Conservation (phyloP, 2,329 filamentous ascomycete species). For the Beauveria sp. region DNA sequence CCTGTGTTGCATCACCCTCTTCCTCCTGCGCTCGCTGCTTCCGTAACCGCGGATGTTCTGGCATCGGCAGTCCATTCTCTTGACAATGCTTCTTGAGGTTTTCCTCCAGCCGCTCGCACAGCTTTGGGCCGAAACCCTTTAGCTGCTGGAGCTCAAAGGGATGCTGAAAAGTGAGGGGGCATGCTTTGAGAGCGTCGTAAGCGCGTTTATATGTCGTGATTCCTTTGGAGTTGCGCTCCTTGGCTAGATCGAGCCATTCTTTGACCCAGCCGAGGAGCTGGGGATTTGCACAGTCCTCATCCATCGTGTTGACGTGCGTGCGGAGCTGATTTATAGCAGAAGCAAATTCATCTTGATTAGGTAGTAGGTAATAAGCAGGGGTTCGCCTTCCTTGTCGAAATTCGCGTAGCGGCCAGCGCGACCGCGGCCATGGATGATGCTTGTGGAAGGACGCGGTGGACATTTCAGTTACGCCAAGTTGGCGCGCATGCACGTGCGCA, state of each 20-base stretch:
- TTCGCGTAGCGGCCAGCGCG: not conserved
- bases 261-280: slow-evolving; percentile 66
- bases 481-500: slow-evolving; percentile 2
- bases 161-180: slow-evolving; percentile 62
- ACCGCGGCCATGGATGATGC: not conserved
- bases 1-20: slow-evolving; percentile 21
- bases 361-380: not conserved
- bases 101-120: slow-evolving; percentile 62
- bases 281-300: slow-evolving; percentile 48
- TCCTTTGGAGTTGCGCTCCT: slow-evolving; percentile 62
- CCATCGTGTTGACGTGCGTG: not conserved
- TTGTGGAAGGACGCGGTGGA: not conserved
- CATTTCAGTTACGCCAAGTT: not conserved
- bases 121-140: slow-evolving; percentile 65
- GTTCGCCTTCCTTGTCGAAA: not conserved
- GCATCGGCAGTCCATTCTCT: slow-evolving; percentile 61
- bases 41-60: slow-evolving; percentile 44
- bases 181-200: slow-evolving; percentile 68
- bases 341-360: not conserved
- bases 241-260: slow-evolving; percentile 66
- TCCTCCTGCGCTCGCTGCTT: slow-evolving; percentile 28
- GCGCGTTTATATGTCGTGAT: slow-evolving; percentile 66
- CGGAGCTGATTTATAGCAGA: not conserved
- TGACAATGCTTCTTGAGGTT: slow-evolving; percentile 53
- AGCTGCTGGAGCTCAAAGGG: slow-evolving; percentile 65